Base-by-base conservation (phyloP, 2,329 filamentous ascomycete genomes). In the Colletotrichum costaricense region DNA sequence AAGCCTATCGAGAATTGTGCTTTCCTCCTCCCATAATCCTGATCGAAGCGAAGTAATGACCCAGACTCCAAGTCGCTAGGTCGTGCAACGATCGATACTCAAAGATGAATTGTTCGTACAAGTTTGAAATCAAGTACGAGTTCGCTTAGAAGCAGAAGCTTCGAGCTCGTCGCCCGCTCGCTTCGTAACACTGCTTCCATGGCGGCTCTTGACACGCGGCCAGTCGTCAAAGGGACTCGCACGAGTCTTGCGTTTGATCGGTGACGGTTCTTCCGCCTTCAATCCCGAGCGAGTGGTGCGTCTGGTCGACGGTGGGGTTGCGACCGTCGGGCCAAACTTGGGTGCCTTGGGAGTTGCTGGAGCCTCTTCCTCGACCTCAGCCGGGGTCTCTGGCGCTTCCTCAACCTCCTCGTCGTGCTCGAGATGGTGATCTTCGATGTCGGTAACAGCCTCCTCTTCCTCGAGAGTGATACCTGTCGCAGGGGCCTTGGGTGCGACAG, bases 181-280 rank as follows among this genome's bases (percentile, higher is more conserved):
- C 63, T 74, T 74, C 11, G 33, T 22, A 3, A 57, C 22, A 19
- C 57, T 54, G 26, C 69, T 59, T 22, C 46, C 72, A 12, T 64
- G 68, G 81, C 84, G 79, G 77, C 82, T 84, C 85, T 94, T 94
- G 77, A 89, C 90, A 71, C 92, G 90, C 75, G 86, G 88, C 92
- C 92, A 95, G 52, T 86, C 86, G 77, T 93, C 91, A 77, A 94
- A 94, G 2, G 90, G 90, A 77, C 88, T 91, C 70, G 83, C 84
- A 75, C 84, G 78, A 57, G 78, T 77, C 72, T 79, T 80, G 72
- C 76, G 71, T 76, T 85, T 88, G 75, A 84, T 77, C 1, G 88
- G 85, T 9, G 85, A 85, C 12, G 79, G 75, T 14, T 84, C 83
- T 4, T 83, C 82, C 35, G 79, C 76, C 83, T 88, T 90, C 78